Evolutionary conservation across 306 rosid genomes (phyloP), one percentile per base, ranked within the genome.

Genomic region (Echinosophora koreensis): DNA sequence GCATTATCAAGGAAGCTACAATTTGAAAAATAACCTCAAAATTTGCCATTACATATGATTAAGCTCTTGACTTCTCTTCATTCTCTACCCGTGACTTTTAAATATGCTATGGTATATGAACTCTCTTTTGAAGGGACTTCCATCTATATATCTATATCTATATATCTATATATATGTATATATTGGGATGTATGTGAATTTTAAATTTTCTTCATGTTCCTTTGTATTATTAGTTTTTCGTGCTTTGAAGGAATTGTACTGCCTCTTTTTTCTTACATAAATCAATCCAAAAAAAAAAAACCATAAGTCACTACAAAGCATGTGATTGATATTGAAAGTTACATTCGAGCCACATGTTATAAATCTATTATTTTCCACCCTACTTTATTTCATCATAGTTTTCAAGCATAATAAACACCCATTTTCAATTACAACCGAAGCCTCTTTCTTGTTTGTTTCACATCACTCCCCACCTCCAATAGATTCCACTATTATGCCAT

Each of bases 1-100:
- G 22, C 22, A 22, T 22, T n/a, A 35, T 30, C 10, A 44, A 38
- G 15, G 50, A 14, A 10, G 50, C 4, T 44, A 3, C 50, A 66
- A 10, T 34, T 14, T 41, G n/a, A 34, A 16, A 39, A 9, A 59
- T 32, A 34, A 47, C 68, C 4, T 42, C 60, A 42, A 42, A 56
- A 39, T 39, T 54, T 77, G 57, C 75, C 28, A 30, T 13, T 8
- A n/a, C 14, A 77, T 57, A 57, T 68, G 22, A 49, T 69, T 44
- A 44, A 11, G 32, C 15, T 3, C 4, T 14, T n/a, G 44, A 28
- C 61, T 14, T 59, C 58, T 57, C 66, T 56, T n/a, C 28, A 4
- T 56, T 22, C 10, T 17, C 11, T 32, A 8, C 32, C 37, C 8
- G 13, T 38, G 42, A 28, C 58, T 30, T 47, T 4, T 41, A 67